Evolutionary conservation across 2,329 filamentous ascomycete species (phyloP), one percentile per base, ranked within the genome.

Genomic region (Cryphonectria parasitica): DNA sequence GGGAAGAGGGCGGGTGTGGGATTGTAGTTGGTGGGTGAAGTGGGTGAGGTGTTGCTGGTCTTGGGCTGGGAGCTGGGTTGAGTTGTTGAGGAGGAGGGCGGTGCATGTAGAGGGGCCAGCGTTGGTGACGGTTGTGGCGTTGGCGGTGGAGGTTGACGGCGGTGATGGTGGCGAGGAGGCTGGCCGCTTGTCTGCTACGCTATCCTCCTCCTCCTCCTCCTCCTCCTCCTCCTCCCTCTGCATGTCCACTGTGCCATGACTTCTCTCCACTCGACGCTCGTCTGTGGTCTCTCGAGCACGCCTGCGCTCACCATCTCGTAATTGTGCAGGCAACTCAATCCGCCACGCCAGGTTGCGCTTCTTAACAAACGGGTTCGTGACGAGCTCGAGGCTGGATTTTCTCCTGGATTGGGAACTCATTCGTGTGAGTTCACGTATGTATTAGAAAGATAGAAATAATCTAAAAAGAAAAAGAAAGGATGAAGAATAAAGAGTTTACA

Each of bases 301-400:
- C 22, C 45, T n/a, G 45, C 45, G 45, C 45, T 49, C 45, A 19
- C 5, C 45, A 49, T 11, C 45, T 49, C 4, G 45, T 49, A 6
- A 49, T 19, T 22, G 43, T 22, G 22, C 6, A 49, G 45, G 45
- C 45, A 10, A 5, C 45, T 49, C 43, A 19, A 49, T 22, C 45
- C 45, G 19, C 84, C 83, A 86, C 74, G 80, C 73, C 7, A 84
- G 77, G 71, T 86, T 85, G 31, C 78, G 77, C 72, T 81, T 83
- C 75, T 86, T 86, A 72, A 85, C 80, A 71, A 84, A 82, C 0
- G 84, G 83, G 66, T 85, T 85, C 2, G 80, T 72, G 11, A 85
- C 81, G 66, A 85, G 74, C 31, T 75, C 73, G 1, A 79, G 78
- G 68, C 78, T 80, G 45, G 45, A 10, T 22, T 49, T 49, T n/a